Evolutionary conservation across 495 filamentous ascomycete genomes (phyloP), one percentile per base, ranked within the genome.

Genomic region (Extremus antarcticus): DNA sequence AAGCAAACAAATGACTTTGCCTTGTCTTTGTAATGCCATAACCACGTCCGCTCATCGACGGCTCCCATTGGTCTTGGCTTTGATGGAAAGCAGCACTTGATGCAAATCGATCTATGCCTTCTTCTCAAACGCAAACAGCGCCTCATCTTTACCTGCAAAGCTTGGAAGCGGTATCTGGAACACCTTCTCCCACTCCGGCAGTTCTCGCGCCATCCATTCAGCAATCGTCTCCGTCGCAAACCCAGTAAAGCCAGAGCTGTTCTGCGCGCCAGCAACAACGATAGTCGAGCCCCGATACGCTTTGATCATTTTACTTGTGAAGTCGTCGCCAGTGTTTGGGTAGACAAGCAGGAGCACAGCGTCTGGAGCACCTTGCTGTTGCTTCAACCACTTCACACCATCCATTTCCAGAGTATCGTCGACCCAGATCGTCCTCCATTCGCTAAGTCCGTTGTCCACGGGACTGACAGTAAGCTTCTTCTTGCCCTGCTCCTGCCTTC

Each of bases 251-350:
- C 81, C 76, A 58, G 78, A 83, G 46, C 46, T 53, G 63, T 82
- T 83, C 68, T 83, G 79, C 46, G 82, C 83, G n/a, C 81, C 80
- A 1, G 77, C 81, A 15, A 82, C 75, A 19, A 78, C 73, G 3
- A 84, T 63, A 13, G 72, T 76, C 60, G 79, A 74, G 9, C 80
- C 82, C 58, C 59, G 43, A 60, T 77, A 85, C 32, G 72, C 73
- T 24, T 66, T 66, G 35, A 85, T 55, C 57, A 82, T 63, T 50
- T 60, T 63, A 25, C 68, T 64, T 15, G 80, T 82, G 55, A 85
- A 84, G 16, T 68, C 73, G 3, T 69, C 70, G 2, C 74, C 74
- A 0, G 78, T 78, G 25, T 80, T 74, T 19, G 80, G 79, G 64
- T 85, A 84, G 0, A 84, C 79, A 10, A 85, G 66, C 19, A 85